Evolutionary conservation across 257 asterid genomes (phyloP).

Genomic region (Capsicum pubescens): DNA sequence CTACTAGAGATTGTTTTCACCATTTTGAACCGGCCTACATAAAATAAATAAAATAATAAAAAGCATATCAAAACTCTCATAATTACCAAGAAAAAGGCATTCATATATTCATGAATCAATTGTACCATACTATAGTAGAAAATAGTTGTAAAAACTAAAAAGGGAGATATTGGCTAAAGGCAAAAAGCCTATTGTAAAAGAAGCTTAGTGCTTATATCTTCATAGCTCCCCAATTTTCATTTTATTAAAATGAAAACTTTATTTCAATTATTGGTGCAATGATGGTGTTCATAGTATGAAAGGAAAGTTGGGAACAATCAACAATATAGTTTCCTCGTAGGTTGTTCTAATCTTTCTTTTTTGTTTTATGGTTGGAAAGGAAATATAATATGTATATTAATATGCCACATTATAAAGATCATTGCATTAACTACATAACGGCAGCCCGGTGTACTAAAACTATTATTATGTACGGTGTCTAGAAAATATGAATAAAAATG

Average conservation of each 20-base stretch:
- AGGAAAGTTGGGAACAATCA: slow-evolving; percentile 42
- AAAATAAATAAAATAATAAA: too few relatives aligned
- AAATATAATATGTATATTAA: too few relatives aligned
- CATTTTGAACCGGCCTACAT: too few relatives aligned
- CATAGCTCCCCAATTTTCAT: slow-evolving; percentile 51
- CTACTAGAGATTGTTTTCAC: too few relatives aligned
- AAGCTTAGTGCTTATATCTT: slow-evolving; percentile 34
- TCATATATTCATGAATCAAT: slow-evolving; percentile 19
- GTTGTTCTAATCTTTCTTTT: not conserved
- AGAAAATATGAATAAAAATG: too few relatives aligned
- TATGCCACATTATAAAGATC: not conserved
- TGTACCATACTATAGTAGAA: not conserved
- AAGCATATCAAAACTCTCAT: not conserved
- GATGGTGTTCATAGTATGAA: slow-evolving; percentile 43
- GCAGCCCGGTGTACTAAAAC: too few relatives aligned
- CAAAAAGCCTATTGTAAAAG: slow-evolving; percentile 34
- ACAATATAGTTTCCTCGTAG: slow-evolving; percentile 29
- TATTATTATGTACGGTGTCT: too few relatives aligned
- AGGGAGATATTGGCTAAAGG: slow-evolving; percentile 30
- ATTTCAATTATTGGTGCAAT: slow-evolving; percentile 63
- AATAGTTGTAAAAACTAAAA: slow-evolving; percentile 30
- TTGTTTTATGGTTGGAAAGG: too few relatives aligned
- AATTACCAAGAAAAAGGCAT: slow-evolving; percentile 28
- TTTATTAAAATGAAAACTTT: slow-evolving; percentile 43
- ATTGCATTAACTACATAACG: too few relatives aligned